Evolutionary conservation across 2,329 filamentous ascomycete genomes (phyloP), one percentile per base, ranked within the genome.

Genomic region (Simplicillium aogashimaense): DNA sequence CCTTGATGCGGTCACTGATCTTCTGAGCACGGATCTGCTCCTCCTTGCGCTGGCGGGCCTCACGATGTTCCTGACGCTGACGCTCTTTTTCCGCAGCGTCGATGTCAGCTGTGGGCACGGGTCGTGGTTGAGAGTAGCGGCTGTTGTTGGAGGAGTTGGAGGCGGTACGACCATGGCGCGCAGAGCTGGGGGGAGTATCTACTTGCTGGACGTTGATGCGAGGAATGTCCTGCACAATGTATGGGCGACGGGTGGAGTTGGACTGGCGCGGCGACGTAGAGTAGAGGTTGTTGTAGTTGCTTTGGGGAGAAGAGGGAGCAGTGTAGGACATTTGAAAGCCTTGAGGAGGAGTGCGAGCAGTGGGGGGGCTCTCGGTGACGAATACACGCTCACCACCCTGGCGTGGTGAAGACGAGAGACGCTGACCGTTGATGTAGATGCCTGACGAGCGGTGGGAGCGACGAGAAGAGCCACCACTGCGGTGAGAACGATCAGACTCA

Each of bases 311-410:
- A 3, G 64, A 46, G 11, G 65, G 64, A 15, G 58, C 57, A 30
- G 65, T 68, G 48, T 60, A 60, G 5, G 66, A 59, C 14, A 57
- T 54, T 40, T 45, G 47, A 49, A 59, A 65, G 29, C 54, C 50
- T 45, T 62, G 65, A n/a, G 70, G 66, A 18, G 70, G 65, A 20
- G 67, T 68, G 41, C 64, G 60, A 29, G 68, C 63, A 8, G 63
- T 65, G 11, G 67, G 61, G 3, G 66, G 66, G 46, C 58, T 58
- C 43, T 71, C 63, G 38, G 67, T 59, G 41, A 73, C 58, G 40
- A 67, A 48, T 39, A 66, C 57, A 41, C 67, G 64, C 45, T 72
- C 67, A 37, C 58, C 30, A 13, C 15, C 30, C 13, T 15, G 30
- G 12, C 30, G 12, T 5, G 30, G 57, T 42, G 57, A 58, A 34